Evolutionary conservation across 148 eudicot species (phyloP), one percentile per base, ranked within the genome.

Genomic region (Polygonum maritimum): DNA sequence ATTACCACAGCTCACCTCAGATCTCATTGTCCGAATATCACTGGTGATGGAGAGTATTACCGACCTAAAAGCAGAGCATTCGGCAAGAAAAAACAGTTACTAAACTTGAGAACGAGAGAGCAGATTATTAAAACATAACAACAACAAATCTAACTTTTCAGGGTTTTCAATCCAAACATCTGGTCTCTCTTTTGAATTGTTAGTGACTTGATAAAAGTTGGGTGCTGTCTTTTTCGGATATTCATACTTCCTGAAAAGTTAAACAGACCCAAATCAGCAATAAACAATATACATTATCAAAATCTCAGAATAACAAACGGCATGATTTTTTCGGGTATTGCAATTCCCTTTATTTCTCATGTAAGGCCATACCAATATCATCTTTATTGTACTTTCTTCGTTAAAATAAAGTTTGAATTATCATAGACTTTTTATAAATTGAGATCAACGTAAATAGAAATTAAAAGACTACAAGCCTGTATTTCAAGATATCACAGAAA

Each of bases 131-230:
- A 31, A 33, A 9, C 1, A 62, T 21, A 18, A 63, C n/a, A 58
- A n/a, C 58, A 73, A 57, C 40, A 48, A 40, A 54, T 38, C 87
- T 81, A 39, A 89, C 93, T 92, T 92, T 77, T 95, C 98, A 79
- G 98, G 98, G 83, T 89, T 95, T 52, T 90, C 98, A 78, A 95
- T 87, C 98, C 98, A 95, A 74, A 95, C 98, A 89, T 95, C 98
- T 12, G 98, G 98, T 74, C 96, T 90, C 83, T 95, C 98, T 82
- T 85, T 92, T 69, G 93, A 87, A 81, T 90, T 83, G 83, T 95
- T 95, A 55, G 98, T 95, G 75, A 95, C 97, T 78, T 90, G 89
- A 79, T 95, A 95, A 81, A 88, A 92, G 83, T 86, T 87, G 41
- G 98, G 98, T 15, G 96, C 79, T 38, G 90, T 73, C 80, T 88